Base-by-base conservation (phyloP, 2,329 filamentous ascomycete genomes). In the Colletotrichum limetticola region DNA sequence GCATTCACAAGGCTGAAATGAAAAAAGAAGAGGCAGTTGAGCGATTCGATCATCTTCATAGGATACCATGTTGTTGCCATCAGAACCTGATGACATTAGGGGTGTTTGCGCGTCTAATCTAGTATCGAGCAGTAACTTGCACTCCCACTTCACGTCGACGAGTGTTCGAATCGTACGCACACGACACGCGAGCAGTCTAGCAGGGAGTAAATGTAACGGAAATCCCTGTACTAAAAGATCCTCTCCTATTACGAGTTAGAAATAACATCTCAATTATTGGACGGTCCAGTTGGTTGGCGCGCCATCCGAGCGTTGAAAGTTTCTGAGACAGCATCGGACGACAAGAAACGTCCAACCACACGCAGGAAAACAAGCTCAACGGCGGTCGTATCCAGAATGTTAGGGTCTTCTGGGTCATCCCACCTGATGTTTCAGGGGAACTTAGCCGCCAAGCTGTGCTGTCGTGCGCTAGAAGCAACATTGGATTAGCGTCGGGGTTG, bases 341-440 rank as follows among this genome's bases (percentile, higher is more conserved):
- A 64, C 26, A 19, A 9, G n/a, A 52, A 72, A 57, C 53, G n/a
- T 32, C 58, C 24, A 6, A 16, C 57, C 19, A 5, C 28, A n/a
- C 32, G 30, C n/a, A 24, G 22, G 16, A 24, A 64, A 64, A 14
- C 28, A 55, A 28, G 22, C 22, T 37, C 3, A 24, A 37, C 57
- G n/a, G 59, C 24, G 42, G 55, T 65, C 53, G 26, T 55, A n/a
- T 64, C 26, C 24, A 5, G 2, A 7, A 16, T 56, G 4, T 49
- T 9, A 60, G 42, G 19, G 5, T 22, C n/a, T 26, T 49, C 26
- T 24, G 52, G 22, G 52, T 12, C 35, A 35, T 24, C 59, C 16
- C 9, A 22, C 4, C 58, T 49, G 59, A n/a, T 70, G 70, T 70
- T 72, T 72, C 70, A 72, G 60, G 59, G 42, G 42, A 65, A 32